phyloP scores from a whole-genome alignment of 73 alveolate species.

The Paramecium pentaurelia region DNA sequence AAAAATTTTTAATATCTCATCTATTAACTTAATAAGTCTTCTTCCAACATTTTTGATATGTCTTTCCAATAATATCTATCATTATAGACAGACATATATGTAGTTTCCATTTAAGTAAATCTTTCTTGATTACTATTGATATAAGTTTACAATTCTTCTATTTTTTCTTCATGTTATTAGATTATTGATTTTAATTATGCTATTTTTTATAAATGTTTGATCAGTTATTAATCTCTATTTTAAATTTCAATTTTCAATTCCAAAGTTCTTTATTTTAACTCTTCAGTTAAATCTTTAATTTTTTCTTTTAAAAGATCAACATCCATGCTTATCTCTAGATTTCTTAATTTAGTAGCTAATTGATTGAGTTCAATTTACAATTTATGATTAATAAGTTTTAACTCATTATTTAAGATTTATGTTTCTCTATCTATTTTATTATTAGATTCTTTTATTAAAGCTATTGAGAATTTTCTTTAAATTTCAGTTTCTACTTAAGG shows the following conservation, averaged over 20 bases:
- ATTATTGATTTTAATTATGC: conserved; percentile 32
- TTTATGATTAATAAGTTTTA: neutral
- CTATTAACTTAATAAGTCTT: conserved; percentile 5
- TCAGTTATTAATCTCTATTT: conserved; percentile 27
- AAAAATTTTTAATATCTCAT: neutral
- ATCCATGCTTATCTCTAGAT: conserved; percentile 27
- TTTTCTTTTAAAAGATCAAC: neutral
- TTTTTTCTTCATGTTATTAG: neutral
- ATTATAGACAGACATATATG: neutral
- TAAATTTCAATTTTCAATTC: neutral
- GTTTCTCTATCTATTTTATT: neutral
- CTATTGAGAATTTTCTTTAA: neutral
- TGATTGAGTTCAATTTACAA: neutral
- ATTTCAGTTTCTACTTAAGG: neutral
- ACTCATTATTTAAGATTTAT: neutral
- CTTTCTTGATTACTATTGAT: conserved; percentile 17
- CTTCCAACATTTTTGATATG: neutral
- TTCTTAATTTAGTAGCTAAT: conserved; percentile 18
- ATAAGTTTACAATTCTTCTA: neutral
- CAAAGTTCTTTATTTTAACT: neutral
- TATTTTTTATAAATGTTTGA: neutral
- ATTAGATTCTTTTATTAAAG: neutral
- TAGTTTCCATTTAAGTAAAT: conserved; percentile 2
- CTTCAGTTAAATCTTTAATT: neutral
- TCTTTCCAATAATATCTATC: conserved; percentile 42